Conservation (phyloP, 495 filamentous ascomycete species). For the Talaromyces adpressus region DNA sequence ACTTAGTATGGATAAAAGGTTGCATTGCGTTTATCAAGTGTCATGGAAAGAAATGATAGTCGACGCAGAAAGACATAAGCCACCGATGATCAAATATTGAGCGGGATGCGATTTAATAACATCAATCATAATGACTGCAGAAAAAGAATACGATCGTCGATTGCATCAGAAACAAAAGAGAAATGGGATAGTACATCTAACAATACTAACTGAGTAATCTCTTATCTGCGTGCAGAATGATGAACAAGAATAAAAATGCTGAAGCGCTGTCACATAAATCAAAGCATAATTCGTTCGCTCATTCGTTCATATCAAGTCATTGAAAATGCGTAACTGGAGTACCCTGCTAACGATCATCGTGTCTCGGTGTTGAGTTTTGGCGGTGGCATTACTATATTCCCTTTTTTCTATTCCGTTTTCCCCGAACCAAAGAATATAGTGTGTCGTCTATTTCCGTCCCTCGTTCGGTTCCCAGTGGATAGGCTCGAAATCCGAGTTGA, state of each 20-base stretch:
- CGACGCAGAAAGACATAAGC: not conserved
- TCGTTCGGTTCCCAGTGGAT: constrained; percentile 40
- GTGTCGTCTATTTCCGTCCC: constrained; percentile 19
- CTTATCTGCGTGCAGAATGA: not conserved
- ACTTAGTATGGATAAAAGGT: not conserved
- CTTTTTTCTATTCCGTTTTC: not conserved
- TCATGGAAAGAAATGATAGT: not conserved
- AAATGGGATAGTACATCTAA: not conserved
- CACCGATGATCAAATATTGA: not conserved
- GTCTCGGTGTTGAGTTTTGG: not conserved
- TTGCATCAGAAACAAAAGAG: not conserved
- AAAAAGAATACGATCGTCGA: not conserved
- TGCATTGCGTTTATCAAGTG: not conserved
- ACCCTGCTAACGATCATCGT: not conserved
- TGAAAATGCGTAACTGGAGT: not conserved
- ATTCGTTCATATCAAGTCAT: not conserved
- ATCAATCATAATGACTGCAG: not conserved
- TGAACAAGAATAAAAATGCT: constrained; percentile 2
- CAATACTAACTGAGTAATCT: not conserved
- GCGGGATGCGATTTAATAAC: not conserved
- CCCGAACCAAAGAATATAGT: not conserved
- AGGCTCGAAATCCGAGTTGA: constrained; percentile 79
- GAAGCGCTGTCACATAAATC: constrained; percentile 6
- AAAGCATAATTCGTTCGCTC: constrained; percentile 1
- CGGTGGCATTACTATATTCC: not conserved